Evolutionary conservation across 75 land plant genomes (phyloP).

Genomic region (Pinus tabuliformis): DNA sequence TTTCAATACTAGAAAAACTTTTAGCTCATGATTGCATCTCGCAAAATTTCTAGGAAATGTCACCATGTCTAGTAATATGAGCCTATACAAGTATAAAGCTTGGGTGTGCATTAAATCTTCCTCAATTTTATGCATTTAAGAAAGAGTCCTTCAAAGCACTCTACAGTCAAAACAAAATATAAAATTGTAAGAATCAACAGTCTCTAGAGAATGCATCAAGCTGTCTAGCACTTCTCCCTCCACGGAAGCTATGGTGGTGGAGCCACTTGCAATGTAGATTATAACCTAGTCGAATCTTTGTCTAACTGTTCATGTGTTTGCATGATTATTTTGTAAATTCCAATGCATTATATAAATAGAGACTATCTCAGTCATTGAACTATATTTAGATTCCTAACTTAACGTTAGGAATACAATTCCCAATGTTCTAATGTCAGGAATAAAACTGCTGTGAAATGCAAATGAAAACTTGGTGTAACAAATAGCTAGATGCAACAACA

Average conservation of each 20-base stretch:
- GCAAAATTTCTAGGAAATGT: background rate
- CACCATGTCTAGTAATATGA: background rate
- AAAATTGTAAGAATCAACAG: background rate
- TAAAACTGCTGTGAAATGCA: background rate
- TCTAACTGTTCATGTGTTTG: background rate
- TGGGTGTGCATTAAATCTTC: background rate
- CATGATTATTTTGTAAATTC: background rate
- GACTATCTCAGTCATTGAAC: background rate
- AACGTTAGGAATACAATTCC: background rate
- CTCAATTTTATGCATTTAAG: background rate
- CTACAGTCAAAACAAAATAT: background rate
- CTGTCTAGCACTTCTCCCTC: background rate
- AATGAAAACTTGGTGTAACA: background rate
- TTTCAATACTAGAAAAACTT: background rate
- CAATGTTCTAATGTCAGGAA: too few relatives aligned
- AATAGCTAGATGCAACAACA: background rate
- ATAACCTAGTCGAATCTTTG: background rate
- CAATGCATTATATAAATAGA: too few relatives aligned
- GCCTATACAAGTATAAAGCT: background rate
- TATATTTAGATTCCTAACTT: background rate
- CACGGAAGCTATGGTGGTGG: background rate
- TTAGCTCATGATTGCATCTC: background rate
- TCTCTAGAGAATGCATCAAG: background rate
- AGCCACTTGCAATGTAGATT: background rate
- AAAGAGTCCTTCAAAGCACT: background rate